A percentile compares a stretch with the other conserved stretches of the same genome.
These are phyloP conservation scores for Lasiodiplodia sp. DNA, from an alignment of 2,329 filamentous ascomycete genomes.

Conservation along the genomic window DNA sequence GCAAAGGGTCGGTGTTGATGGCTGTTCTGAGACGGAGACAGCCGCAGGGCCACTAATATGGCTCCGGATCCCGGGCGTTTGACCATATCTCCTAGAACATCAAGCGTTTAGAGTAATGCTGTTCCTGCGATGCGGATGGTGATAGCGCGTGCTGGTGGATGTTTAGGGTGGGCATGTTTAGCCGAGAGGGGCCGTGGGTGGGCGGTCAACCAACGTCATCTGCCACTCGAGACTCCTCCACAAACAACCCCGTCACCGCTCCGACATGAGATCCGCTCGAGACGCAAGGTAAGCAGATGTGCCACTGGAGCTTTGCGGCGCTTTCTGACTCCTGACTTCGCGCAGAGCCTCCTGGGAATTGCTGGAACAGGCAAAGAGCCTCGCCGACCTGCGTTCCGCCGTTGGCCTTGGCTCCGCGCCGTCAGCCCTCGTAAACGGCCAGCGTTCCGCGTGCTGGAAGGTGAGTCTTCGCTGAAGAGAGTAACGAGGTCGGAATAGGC, in stretches of 20 bases:
- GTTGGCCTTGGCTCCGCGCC: slow-evolving; percentile 18
- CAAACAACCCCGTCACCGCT: slow-evolving; percentile 22
- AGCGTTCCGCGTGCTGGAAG: slow-evolving; percentile 94
- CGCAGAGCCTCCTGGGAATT: slow-evolving; percentile 28
- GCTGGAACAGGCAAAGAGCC: slow-evolving; percentile 25
- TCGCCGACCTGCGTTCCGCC: slow-evolving; percentile 26
- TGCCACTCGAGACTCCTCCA: slow-evolving; percentile 13
- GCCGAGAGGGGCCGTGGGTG: not conserved
- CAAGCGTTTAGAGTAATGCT: not conserved
- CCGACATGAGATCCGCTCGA: slow-evolving; percentile 29
- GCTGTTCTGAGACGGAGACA: not conserved
- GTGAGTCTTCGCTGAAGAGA: slow-evolving; percentile 50
- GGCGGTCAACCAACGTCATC: slow-evolving; percentile 28
- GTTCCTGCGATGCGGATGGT: no score
- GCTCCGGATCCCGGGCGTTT: not conserved
- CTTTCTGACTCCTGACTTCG: slow-evolving; percentile 1
- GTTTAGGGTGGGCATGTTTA: slow-evolving; percentile 2
- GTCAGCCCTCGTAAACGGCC: slow-evolving; percentile 62
- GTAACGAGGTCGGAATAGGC: slow-evolving; percentile 21
- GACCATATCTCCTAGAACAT: not conserved
- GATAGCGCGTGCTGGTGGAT: not conserved
- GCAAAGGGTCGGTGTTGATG: not conserved
- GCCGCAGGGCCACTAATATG: not conserved
- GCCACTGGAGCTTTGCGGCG: not conserved
- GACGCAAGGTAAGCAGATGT: slow-evolving; percentile 29